phyloP scores from a whole-genome alignment of 179 eudicot species.

The Beta macrorhiza region DNA sequence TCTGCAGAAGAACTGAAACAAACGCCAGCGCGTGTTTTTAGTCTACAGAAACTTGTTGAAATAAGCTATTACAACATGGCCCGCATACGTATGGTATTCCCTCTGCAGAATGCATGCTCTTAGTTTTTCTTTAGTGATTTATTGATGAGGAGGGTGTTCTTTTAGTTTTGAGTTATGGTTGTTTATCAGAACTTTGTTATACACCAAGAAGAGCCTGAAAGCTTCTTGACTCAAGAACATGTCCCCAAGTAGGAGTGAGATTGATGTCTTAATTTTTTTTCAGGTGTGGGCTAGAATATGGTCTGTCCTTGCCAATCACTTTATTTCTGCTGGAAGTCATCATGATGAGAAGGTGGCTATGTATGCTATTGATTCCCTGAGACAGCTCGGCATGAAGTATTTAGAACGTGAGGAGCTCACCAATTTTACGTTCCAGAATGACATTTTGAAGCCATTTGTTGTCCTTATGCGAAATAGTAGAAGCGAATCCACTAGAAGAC shows the following conservation, averaged over 20 bases:
- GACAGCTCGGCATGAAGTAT: slow-evolving; percentile 97
- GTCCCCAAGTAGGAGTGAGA: neutral
- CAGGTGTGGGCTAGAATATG: slow-evolving; percentile 99
- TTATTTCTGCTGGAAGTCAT: slow-evolving; percentile 96
- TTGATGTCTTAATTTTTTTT: slow-evolving; percentile 23
- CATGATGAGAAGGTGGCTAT: slow-evolving; percentile 96
- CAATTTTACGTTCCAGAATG: slow-evolving; percentile 95
- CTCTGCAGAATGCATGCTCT: slow-evolving; percentile 19
- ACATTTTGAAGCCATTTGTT: slow-evolving; percentile 93
- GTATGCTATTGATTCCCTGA: slow-evolving; percentile 96
- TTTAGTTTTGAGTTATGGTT: slow-evolving; percentile 16
- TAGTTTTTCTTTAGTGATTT: slow-evolving; percentile 10
- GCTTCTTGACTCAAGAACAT: neutral
- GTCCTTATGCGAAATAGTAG: slow-evolving; percentile 89
- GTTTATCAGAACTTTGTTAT: neutral
- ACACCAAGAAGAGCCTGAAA: neutral
- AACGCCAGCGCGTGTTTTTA: slow-evolving; percentile 89
- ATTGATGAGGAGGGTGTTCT: neutral
- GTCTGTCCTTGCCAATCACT: slow-evolving; percentile 92
- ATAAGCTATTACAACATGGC: slow-evolving; percentile 99
- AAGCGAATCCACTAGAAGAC: slow-evolving; percentile 78
- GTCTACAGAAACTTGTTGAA: slow-evolving; percentile 96
- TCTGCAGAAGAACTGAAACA: slow-evolving; percentile 94
- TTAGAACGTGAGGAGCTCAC: slow-evolving; percentile 92
- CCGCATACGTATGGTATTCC: slow-evolving; percentile 91